Evolutionary conservation across 108 stramenopile species (phyloP).

Genomic region (Skeletonema grethae): DNA sequence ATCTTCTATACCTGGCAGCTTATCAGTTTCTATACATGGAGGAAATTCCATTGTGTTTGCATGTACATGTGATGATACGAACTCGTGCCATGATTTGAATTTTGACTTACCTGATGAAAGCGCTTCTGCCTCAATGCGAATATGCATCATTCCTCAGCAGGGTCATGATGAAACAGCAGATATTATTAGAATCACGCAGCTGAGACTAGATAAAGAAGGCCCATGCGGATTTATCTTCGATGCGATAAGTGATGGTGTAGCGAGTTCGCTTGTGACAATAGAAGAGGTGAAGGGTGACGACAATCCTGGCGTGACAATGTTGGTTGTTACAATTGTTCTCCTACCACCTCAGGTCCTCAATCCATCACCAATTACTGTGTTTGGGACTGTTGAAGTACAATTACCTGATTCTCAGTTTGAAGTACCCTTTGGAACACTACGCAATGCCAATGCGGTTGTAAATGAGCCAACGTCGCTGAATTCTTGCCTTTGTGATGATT

Average conservation of each 20-base stretch:
- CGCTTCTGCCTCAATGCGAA: background rate
- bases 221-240: background rate
- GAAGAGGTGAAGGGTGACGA: background rate
- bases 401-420: background rate
- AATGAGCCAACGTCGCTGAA: background rate
- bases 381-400: background rate
- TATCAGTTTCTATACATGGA: background rate
- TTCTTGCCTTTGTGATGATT: background rate
- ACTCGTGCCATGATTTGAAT: background rate
- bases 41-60: background rate
- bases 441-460: background rate
- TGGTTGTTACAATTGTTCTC: background rate
- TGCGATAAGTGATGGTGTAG: background rate
- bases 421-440: background rate
- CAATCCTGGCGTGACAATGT: background rate
- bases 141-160: constrained; percentile 4
- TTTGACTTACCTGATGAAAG: background rate
- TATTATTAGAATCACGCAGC: background rate
- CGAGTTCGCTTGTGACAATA: background rate
- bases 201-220: background rate
- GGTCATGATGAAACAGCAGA: background rate
- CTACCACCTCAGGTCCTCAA: background rate
- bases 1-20: background rate
- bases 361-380: background rate
- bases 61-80: background rate